Evolutionary conservation across 2,329 filamentous ascomycete genomes (phyloP), one percentile per base, ranked within the genome.

Genomic region (Colletotrichum theobromicola): DNA sequence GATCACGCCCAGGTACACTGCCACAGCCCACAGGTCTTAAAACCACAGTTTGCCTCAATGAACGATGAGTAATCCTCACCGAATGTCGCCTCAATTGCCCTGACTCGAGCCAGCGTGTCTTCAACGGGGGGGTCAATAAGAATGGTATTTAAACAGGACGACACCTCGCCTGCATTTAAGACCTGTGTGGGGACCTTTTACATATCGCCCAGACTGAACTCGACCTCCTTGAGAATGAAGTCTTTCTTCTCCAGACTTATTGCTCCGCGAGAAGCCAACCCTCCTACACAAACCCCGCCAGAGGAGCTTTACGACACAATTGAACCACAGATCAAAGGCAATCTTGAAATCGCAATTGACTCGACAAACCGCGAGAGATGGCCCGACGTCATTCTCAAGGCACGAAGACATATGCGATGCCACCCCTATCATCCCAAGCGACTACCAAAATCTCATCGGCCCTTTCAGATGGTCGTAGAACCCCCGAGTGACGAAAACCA

Each of bases 151-250:
- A 13, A 50, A 50, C 13, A 21, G 42, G n/a, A 50, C 0, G 42
- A 13, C 42, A 50, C 10, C 1, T 4, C 42, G 42, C 42, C n/a
- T 21, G 42, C 42, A 5, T 50, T 0, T 1, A n/a, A 1, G n/a
- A 21, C 42, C 42, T n/a, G 42, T n/a, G 24, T 46, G 42, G 18
- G 9, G 42, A 21, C 3, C 6, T 0, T 21, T 7, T 2, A 10
- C 1, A 21, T 0, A 21, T 10, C n/a, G 2, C 42, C 10, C 10
- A 50, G 0, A 50, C 42, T 1, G 0, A 1, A 50, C n/a, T 21
- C 42, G 3, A 21, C 21, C n/a, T 0, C 1, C 10, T 50, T 21
- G 10, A 21, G 24, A 21, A 50, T 50, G 42, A 50, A 50, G 3
- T 50, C 42, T 0, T 50, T 50, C 13, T 50, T 50, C 12, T 13